Evolutionary conservation across 208 protist genomes (phyloP), one percentile per base, ranked within the genome.

Genomic region (Histomonas meleagridis): DNA sequence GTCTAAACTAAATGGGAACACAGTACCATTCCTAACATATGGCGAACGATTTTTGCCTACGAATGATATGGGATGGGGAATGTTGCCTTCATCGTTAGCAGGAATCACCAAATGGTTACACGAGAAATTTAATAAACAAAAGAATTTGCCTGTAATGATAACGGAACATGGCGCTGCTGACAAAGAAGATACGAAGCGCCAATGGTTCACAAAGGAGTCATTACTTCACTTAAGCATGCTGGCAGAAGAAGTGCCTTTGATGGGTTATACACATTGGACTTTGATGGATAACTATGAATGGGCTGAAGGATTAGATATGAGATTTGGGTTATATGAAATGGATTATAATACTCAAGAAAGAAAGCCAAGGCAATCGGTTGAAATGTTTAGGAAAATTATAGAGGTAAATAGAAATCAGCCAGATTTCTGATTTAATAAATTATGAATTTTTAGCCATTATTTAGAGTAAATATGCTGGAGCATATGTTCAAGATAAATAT

Each of bases 251-350:
- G 16, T 32, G 3, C 60, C 60, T 32, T 32, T 65, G 7, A n/a
- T n/a, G 7, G 93, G 76, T 26, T 94, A 94, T 43, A 72, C 93
- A 48, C 81, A 43, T 21, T 94, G 93, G 93, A 92, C 76, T 28
- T 92, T 94, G 32, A 4, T 94, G 3, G 93, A 94, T 70, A 94
- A 94, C 51, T 94, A 92, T 72, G 93, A 94, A 43, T 94, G 93
- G 93, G 92, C 91, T 32, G 91, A 94, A n/a, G 93, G 93, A 28
- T 93, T 92, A 69, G 40, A 92, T 23, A 93, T 92, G 93, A 90
- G 92, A 2, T 94, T 94, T 53, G 93, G 93, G 0, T 55, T 94
- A 16, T 23, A 62, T 21, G 92, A 92, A 76, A 90, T 92, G 4
- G 70, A 81, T 49, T 81, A 48, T 49, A 4, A 14, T 5, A 81